phyloP scores from a whole-genome alignment of 805 yeast genomes.

The Kazachstania bromeliacearum region DNA sequence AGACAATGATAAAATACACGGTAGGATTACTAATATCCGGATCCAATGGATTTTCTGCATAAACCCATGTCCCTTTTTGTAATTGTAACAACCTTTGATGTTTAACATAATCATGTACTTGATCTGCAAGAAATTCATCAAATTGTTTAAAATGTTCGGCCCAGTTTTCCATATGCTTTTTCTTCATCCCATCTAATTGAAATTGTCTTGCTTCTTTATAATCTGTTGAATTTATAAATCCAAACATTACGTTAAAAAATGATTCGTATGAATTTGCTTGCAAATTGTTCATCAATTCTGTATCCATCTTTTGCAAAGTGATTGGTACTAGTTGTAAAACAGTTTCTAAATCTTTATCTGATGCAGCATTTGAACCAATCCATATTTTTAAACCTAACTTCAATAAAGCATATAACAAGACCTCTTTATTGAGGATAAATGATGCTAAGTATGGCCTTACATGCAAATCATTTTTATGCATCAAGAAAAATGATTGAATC shows the following conservation, averaged over 20 bases:
- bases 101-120: conserved; percentile 60
- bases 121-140: conserved; percentile 39
- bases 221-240: conserved; percentile 33
- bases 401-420: conserved; percentile 48
- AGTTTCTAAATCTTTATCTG: conserved; percentile 43
- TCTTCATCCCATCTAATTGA: conserved; percentile 41
- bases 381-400: conserved; percentile 51
- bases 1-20: conserved; percentile 48
- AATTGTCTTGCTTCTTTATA: conserved; percentile 43
- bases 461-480: conserved; percentile 6
- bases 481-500: conserved; percentile 18
- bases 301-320: conserved; percentile 26
- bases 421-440: conserved; percentile 34
- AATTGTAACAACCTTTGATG: conserved; percentile 67
- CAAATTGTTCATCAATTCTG: conserved; percentile 1
- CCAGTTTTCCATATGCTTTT: conserved; percentile 36
- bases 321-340: conserved; percentile 40
- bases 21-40: conserved; percentile 26
- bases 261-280: conserved; percentile 8
- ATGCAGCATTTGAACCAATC: conserved; percentile 45
- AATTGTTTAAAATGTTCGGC: conserved; percentile 37
- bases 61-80: conserved; percentile 77
- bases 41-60: conserved; percentile 44
- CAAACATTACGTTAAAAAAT: conserved; percentile 37
- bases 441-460: conserved; percentile 32